Conservation (phyloP, 345 rosid genomes). For the Citrus glauca region DNA sequence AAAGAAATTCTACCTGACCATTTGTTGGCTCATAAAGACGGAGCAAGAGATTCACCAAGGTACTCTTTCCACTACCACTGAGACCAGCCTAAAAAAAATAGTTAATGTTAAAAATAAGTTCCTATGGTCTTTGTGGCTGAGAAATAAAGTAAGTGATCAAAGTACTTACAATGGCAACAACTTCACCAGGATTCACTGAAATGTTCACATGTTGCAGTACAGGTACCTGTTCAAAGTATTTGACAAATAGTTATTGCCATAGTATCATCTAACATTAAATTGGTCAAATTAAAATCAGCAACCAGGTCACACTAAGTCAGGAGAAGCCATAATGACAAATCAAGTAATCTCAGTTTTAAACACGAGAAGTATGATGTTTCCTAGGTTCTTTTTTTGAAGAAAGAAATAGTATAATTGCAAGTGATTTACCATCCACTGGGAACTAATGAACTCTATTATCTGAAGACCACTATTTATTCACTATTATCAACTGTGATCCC, state of each 20-base stretch:
- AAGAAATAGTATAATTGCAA: not conserved
- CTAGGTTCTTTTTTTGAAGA: not conserved
- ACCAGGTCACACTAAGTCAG: not conserved
- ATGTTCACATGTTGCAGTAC: conserved; percentile 64
- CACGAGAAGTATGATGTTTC: no score
- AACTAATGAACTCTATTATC: not conserved
- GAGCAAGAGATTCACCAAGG: conserved; percentile 80
- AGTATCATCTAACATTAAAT: not conserved
- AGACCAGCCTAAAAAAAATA: conserved; percentile 75
- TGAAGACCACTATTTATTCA: not conserved
- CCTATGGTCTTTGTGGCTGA: not conserved
- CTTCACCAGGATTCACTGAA: conserved; percentile 75
- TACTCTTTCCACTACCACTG: conserved; percentile 98
- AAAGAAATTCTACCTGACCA: conserved; percentile 63
- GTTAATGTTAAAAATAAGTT: conserved; percentile 12
- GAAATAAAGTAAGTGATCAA: conserved; percentile 4
- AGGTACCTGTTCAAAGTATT: conserved; percentile 46
- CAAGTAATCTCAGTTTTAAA: not conserved
- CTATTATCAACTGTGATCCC: not conserved
- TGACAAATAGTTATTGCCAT: not conserved
- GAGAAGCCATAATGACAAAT: not conserved
- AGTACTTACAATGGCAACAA: conserved; percentile 70
- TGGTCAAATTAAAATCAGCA: not conserved
- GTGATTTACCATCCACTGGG: not conserved
- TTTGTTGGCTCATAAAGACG: conserved; percentile 81